Evolutionary conservation across 495 filamentous ascomycete genomes (phyloP), one percentile per base, ranked within the genome.

Genomic region (Penicillium atrosanguineum): DNA sequence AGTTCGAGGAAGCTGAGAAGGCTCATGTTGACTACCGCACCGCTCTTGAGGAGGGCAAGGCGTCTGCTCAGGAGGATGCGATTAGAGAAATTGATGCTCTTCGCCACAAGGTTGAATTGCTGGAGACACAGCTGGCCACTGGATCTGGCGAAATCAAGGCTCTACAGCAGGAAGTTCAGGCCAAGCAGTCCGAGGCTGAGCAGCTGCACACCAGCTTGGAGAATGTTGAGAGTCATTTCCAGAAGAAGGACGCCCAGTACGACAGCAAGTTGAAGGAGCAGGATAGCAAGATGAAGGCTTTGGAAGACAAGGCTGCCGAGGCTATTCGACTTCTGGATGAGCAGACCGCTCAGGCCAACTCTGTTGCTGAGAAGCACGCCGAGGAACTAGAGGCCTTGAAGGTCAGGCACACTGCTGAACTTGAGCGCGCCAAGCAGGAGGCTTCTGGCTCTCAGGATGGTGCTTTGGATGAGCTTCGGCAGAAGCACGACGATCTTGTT

Each of bases 21-120:
- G 60, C 67, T 28, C 62, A 72, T 15, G 50, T 19, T n/a, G 70
- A 72, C 49, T 55, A 61, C 15, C 68, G 65, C 37, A 63, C 66
- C n/a, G 63, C 63, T n/a, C 28, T 69, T 12, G 73, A 78, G n/a
- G 69, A 75, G 11, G 63, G 65, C 11, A 64, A 62, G 21, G 65
- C 54, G 19, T 63, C 68, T 21, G 72, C 72, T 14, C 67, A 72
- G 43, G 65, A 68, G 23, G 61, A 63, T 45, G 74, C 74, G 8
- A 49, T 64, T 18, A 67, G 74, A 25, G 73, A 76, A 47, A 74
- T 78, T 42, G 69, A 78, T 37, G 55, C 66, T 40, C 67, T 78
- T 25, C 68, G 67, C 48, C 69, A 70, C 43, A 76, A 72, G 56
- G 67, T 75, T 26, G 67, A 61, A 26, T 57, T 61, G 4, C 63